Evolutionary conservation across 2,329 filamentous ascomycete species (phyloP).

Genomic region (Stylonectria norvegica): DNA sequence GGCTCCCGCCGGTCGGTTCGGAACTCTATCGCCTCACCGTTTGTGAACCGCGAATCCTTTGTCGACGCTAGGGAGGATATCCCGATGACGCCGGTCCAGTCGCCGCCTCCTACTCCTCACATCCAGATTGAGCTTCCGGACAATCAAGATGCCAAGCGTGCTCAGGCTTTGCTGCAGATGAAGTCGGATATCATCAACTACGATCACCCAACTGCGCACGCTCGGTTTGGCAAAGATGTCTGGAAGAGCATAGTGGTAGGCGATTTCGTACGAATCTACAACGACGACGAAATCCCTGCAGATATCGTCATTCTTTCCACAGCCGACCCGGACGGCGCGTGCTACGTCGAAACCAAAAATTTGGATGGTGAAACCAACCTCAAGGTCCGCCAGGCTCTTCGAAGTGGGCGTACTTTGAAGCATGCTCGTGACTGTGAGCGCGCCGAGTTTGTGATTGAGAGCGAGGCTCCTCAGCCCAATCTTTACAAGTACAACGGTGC

Average conservation of each 20-base stretch:
- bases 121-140: conserved; percentile 40
- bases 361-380: conserved; percentile 96
- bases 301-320: conserved; percentile 91
- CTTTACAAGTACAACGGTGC: conserved; percentile 93
- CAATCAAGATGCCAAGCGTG: conserved; percentile 32
- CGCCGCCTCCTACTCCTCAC: conserved; percentile 62
- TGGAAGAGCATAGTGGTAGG: conserved; percentile 97
- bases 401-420: conserved; percentile 76
- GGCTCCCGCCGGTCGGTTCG: conserved; percentile 34
- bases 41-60: conserved; percentile 53
- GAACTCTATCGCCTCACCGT: conserved; percentile 44
- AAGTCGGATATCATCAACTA: conserved; percentile 68
- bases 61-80: conserved; percentile 66
- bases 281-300: conserved; percentile 90
- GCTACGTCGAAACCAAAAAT: conserved; percentile 98
- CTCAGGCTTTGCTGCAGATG: conserved; percentile 41
- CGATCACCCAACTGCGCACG: conserved; percentile 60
- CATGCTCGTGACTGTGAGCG: conserved; percentile 92
- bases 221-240: conserved; percentile 84
- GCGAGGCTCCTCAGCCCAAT: conserved; percentile 87
- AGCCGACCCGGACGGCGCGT: conserved; percentile 88
- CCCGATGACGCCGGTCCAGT: conserved; percentile 93
- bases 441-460: conserved; percentile 83
- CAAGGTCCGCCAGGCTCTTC: conserved; percentile 88
- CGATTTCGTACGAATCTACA: conserved; percentile 94